Evolutionary conservation across 129 eudicot species (phyloP), one percentile per base, ranked within the genome.

Genomic region (Gnaphalium uliginosum): DNA sequence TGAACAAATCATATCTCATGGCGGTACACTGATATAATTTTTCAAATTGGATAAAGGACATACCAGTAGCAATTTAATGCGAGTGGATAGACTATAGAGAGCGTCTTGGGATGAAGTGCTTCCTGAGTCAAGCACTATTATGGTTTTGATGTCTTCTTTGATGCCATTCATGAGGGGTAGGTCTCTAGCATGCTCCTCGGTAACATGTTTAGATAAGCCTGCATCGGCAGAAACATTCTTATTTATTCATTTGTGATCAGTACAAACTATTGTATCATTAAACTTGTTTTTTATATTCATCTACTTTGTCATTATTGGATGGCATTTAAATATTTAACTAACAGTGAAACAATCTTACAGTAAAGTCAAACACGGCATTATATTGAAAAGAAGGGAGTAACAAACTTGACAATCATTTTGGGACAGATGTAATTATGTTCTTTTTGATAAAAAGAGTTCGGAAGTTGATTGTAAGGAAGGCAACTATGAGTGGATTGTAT

Each of bases 161-260:
- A 94, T 94, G 26, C 98, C 98, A 75, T 94, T 94, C 96, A 94
- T 90, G 51, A 94, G 82, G n/a, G 98, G 98, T 15, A 94, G 78
- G 64, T 88, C 93, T 78, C 91, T 88, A 7, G 85, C 97, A 65
- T 94, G 98, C 76, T 94, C 91, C 72, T 81, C 96, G 14, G 82
- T 90, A 48, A 88, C 96, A 65, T 81, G 82, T 83, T 82, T 88
- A 71, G 86, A 85, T 68, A 93, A 71, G 17, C 97, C 98, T 93
- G 87, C 66, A 81, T 83, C 51, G 73, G 66, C 2, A 46, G 39
- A 26, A 64, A 64, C 9, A 63, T 27, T 15, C 43, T 24, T 14
- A 63, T 63, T 15, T 5, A 29, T 5, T 33, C 39, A n/a, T 7
- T 0, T 2, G 1, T 27, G 0, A 63, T 63, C 68, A 27, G 6